A percentile compares a stretch with the other conserved stretches of the same genome.
These are phyloP conservation scores for Setaria italica DNA, from an alignment of 202 grass and related monocot species.

Conservation along the genomic window DNA sequence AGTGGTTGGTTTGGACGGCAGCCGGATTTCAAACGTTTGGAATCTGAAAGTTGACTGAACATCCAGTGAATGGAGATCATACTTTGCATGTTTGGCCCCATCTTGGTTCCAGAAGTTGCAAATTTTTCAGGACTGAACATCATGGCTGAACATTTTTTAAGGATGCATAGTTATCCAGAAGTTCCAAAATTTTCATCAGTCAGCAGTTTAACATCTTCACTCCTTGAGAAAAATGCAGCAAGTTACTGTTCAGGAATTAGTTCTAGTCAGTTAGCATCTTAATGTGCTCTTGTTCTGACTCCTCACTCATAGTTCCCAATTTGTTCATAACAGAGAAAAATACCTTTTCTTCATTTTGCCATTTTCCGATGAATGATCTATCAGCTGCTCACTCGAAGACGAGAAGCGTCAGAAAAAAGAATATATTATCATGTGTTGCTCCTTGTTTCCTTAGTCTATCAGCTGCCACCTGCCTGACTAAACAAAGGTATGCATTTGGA, in stretches of 20 bases:
- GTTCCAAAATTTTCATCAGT: background rate
- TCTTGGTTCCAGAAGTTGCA: background rate
- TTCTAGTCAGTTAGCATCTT: background rate
- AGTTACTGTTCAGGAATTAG: no score
- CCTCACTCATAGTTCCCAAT: slow-evolving; percentile 6
- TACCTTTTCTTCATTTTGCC: background rate
- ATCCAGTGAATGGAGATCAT: slow-evolving; percentile 23
- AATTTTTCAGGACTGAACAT: background rate
- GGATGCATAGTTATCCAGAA: background rate
- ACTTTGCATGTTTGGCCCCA: slow-evolving; percentile 10
- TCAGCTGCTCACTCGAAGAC: background rate
- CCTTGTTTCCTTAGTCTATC: slow-evolving; percentile 19
- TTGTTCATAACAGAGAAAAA: background rate
- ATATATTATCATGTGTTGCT: slow-evolving; percentile 9
- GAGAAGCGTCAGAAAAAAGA: background rate
- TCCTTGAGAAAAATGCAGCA: background rate
- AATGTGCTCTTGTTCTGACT: slow-evolving; percentile 27
- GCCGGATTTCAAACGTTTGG: slow-evolving; percentile 18
- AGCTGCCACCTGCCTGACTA: slow-evolving; percentile 36
- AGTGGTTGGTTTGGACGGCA: slow-evolving; percentile 15
- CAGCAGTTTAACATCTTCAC: background rate
- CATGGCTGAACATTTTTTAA: background rate
- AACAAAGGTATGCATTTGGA: slow-evolving; percentile 37
- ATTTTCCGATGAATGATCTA: background rate
- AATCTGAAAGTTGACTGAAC: slow-evolving; percentile 28